These are phyloP conservation scores for Pseudevernia furfuracea DNA, from an alignment of 495 filamentous ascomycete genomes.

Conservation along the genomic window DNA sequence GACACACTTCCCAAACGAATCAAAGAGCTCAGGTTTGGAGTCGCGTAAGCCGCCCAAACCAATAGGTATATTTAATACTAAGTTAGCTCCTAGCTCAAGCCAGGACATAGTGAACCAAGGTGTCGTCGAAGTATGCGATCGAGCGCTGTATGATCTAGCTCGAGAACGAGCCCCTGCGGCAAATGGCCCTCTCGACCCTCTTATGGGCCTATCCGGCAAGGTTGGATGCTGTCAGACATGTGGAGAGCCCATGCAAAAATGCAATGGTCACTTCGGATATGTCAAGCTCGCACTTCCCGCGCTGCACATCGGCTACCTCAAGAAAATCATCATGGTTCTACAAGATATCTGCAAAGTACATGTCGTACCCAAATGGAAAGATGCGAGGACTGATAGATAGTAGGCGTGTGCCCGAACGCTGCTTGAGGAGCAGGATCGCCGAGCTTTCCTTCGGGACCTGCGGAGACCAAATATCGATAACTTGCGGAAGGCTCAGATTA, in stretches of 20 bases:
- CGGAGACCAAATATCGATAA: constrained; percentile 80
- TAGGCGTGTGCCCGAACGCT: constrained; percentile 66
- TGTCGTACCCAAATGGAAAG: neutral
- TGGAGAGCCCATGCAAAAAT: constrained; percentile 62
- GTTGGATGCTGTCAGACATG: constrained; percentile 72
- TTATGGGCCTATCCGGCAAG: constrained; percentile 82
- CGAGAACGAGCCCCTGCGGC: constrained; percentile 59
- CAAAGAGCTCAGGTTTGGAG: constrained; percentile 86
- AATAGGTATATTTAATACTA: constrained; percentile 25
- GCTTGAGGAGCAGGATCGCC: constrained; percentile 65
- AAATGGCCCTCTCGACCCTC: constrained; percentile 78
- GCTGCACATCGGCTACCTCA: constrained; percentile 94
- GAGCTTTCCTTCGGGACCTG: constrained; percentile 65
- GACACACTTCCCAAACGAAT: constrained; percentile 84
- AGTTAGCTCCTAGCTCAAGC: constrained; percentile 47
- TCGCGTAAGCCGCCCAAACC: constrained; percentile 51
- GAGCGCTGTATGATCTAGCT: constrained; percentile 81
- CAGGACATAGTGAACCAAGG: constrained; percentile 92
- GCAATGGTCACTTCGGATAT: constrained; percentile 93
- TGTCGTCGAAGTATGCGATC: constrained; percentile 84
- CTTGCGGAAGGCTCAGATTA: constrained; percentile 64
- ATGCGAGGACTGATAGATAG: constrained; percentile 25
- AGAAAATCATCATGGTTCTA: constrained; percentile 76
- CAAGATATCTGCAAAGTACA: constrained; percentile 84
- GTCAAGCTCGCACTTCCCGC: constrained; percentile 80